Conservation (phyloP, 2,329 filamentous ascomycete species). For the Fusarium fujikuroi region DNA sequence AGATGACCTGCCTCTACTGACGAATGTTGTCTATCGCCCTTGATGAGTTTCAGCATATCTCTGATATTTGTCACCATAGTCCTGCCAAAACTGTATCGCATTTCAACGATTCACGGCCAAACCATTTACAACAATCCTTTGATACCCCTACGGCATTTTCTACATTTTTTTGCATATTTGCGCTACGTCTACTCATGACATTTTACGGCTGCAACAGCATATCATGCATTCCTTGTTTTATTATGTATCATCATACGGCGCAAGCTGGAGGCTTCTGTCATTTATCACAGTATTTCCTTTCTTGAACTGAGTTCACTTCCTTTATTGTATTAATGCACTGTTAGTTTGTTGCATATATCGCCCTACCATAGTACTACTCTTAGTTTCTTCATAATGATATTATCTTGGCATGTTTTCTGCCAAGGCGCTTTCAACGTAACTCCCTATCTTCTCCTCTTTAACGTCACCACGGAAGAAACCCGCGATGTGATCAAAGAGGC, state of each 20-base stretch:
- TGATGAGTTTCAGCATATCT: constrained; percentile 29
- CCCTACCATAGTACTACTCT: constrained; percentile 13
- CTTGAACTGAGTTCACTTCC: neutral
- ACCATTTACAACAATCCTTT: constrained; percentile 44
- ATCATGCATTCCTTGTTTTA: constrained; percentile 26
- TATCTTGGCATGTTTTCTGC: constrained; percentile 4
- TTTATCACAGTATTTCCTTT: neutral
- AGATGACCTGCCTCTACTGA: constrained; percentile 56
- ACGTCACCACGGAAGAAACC: neutral
- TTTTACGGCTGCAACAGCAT: constrained; percentile 38
- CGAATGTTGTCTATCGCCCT: constrained; percentile 62
- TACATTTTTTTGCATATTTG: constrained; percentile 11
- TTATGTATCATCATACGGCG: constrained; percentile 26
- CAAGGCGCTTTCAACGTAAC: neutral
- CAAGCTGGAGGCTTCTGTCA: constrained; percentile 5
- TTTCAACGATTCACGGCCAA: constrained; percentile 43
- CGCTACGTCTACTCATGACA: constrained; percentile 24
- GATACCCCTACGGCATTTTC: constrained; percentile 40
- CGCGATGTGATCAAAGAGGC: constrained; percentile 6
- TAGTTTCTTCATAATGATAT: constrained; percentile 16
- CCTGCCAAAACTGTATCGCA: constrained; percentile 21
- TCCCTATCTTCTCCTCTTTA: neutral
- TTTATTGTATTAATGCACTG: constrained; percentile 8
- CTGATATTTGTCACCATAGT: constrained; percentile 4
- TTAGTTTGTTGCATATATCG: constrained; percentile 3